A percentile compares a stretch with the other conserved stretches of the same genome.
Evolutionary conservation across 1,139 yeast genomes (phyloP).

Genomic region (Dujonia santamariae): DNA sequence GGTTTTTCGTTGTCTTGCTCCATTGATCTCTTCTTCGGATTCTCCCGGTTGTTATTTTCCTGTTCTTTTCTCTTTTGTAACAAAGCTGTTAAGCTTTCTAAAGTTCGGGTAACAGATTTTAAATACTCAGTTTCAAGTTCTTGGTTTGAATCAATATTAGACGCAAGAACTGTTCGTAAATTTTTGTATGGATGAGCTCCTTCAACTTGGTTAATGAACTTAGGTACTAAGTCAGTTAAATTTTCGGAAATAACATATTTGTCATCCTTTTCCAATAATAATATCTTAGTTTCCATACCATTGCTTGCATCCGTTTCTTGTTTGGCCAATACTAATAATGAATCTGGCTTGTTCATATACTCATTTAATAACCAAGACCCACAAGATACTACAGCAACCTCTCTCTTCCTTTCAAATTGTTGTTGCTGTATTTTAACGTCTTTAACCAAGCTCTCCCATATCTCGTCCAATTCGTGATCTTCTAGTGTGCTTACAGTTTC

Average conservation of each 20-base stretch:
- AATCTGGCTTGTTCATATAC: slow-evolving; percentile 8
- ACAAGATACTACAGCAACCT: slow-evolving; percentile 12
- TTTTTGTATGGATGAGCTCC: slow-evolving; percentile 3
- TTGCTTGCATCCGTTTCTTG: too few species aligned
- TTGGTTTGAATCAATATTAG: not conserved
- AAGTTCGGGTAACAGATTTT: not conserved
- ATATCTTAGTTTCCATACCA: too few species aligned
- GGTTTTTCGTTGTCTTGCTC: too few species aligned
- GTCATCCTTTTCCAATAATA: too few species aligned
- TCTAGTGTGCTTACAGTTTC: slow-evolving; percentile 25
- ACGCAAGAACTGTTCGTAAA: not conserved
- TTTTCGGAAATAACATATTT: too few species aligned
- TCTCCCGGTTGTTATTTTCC: not conserved
- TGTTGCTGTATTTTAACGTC: slow-evolving; percentile 20
- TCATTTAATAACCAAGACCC: slow-evolving; percentile 18
- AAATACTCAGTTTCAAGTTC: slow-evolving; percentile 1
- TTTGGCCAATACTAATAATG: too few species aligned
- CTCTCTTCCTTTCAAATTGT: slow-evolving; percentile 13
- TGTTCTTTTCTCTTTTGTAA: not conserved
- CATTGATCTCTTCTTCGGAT: slow-evolving; percentile 9
- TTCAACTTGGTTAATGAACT: not conserved
- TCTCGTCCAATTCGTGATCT: slow-evolving; percentile 20
- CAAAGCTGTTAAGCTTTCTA: slow-evolving; percentile 1
- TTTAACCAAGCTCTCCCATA: slow-evolving; percentile 24
- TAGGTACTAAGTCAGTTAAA: too few species aligned